A percentile compares a stretch with the other conserved stretches of the same genome.
These are phyloP conservation scores for Geosmithia morbida DNA, from an alignment of 2,329 filamentous ascomycete genomes.

Conservation along the genomic window DNA sequence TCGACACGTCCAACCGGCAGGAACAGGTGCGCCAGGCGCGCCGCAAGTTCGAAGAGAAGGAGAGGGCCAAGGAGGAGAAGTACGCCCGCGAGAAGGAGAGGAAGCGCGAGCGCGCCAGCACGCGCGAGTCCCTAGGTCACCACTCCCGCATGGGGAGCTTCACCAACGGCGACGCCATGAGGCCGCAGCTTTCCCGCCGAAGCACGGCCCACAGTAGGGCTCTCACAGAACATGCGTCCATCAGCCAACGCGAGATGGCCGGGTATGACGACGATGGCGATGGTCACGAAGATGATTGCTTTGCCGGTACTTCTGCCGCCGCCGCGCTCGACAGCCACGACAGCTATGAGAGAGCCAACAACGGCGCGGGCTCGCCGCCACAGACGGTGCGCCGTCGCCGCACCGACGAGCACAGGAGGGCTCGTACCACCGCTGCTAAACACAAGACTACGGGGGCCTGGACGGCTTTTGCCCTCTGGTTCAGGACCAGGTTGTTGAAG, in stretches of 20 bases:
- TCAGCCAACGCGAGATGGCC: no score
- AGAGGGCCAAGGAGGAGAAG: conserved; percentile 47
- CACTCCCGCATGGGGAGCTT: neutral
- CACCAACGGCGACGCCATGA: conserved; percentile 5
- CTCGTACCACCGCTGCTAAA: conserved; percentile 26
- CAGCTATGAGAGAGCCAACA: no score
- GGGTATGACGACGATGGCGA: neutral
- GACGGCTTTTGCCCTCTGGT: conserved; percentile 50
- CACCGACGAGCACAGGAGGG: neutral
- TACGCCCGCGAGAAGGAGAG: conserved; percentile 43
- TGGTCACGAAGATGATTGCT: no score
- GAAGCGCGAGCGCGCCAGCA: conserved; percentile 43
- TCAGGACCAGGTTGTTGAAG: conserved; percentile 36
- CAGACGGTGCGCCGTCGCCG: no score
- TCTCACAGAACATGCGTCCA: neutral
- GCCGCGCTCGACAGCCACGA: neutral
- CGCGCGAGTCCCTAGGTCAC: conserved; percentile 36
- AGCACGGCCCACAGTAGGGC: conserved; percentile 8
- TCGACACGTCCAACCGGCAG: conserved; percentile 37
- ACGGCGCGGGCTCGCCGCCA: no score
- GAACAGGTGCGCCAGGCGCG: conserved; percentile 47
- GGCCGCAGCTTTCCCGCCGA: conserved; percentile 13
- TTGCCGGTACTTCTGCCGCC: neutral
- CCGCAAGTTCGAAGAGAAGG: conserved; percentile 47
- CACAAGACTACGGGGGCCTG: conserved; percentile 46